phyloP scores from a whole-genome alignment of 2,329 filamentous ascomycete genomes.

The Alternaria arborescens region DNA sequence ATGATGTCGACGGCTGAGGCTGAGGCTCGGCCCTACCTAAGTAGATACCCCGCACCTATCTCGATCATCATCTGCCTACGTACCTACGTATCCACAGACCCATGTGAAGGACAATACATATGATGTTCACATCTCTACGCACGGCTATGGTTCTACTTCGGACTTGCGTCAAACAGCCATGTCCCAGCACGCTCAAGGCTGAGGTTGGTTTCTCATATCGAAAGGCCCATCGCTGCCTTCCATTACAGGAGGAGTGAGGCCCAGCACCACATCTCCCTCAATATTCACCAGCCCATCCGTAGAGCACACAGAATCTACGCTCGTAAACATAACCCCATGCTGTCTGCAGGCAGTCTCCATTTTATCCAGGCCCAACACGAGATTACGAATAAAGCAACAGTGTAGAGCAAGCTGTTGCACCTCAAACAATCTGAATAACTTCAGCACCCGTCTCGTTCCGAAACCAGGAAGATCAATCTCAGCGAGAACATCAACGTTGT shows the following conservation, averaged over 20 bases:
- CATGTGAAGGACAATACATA: no score
- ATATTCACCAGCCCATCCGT: neutral
- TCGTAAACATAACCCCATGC: neutral
- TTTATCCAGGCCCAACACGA: neutral
- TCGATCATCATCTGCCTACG: no score
- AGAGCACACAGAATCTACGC: neutral
- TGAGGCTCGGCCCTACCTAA: no score
- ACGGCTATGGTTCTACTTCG: no score
- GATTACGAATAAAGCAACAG: neutral
- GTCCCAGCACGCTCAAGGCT: no score
- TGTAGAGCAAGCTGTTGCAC: neutral
- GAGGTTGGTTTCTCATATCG: neutral
- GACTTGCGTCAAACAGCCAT: no score
- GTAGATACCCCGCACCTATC: no score
- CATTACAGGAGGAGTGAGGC: neutral
- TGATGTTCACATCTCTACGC: no score
- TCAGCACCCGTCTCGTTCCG: neutral
- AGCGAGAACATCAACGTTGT: neutral
- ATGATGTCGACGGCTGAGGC: no score
- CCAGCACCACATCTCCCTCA: neutral
- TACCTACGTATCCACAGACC: no score
- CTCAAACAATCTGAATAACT: neutral
- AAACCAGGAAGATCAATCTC: neutral
- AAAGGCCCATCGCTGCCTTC: neutral
- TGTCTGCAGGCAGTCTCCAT: neutral